These are phyloP conservation scores for Breynia disticha DNA, from an alignment of 441 rosid genomes.

Conservation along the genomic window DNA sequence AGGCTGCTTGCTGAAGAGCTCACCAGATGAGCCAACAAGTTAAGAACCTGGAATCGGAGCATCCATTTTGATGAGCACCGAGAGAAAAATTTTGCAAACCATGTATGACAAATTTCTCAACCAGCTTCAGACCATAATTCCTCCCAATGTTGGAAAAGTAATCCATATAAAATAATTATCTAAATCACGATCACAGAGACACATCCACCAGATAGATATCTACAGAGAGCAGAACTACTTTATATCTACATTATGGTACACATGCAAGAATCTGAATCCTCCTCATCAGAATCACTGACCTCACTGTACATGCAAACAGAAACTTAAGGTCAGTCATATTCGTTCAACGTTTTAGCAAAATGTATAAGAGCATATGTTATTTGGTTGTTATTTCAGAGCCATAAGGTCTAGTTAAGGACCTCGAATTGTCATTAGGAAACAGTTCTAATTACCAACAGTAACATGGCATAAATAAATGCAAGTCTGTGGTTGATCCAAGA, in stretches of 20 bases:
- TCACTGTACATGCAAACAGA: slow-evolving; percentile 51
- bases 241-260: slow-evolving; percentile 69
- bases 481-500: too few relatives aligned
- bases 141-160: not conserved
- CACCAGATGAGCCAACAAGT: not conserved
- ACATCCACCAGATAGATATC: slow-evolving; percentile 14
- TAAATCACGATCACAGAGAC: slow-evolving; percentile 2
- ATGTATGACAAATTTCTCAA: not conserved
- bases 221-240: slow-evolving; percentile 9
- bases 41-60: not conserved
- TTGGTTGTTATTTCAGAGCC: too few relatives aligned
- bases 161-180: slow-evolving; percentile 3
- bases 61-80: slow-evolving; percentile 6
- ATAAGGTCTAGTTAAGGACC: too few relatives aligned
- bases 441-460: not conserved
- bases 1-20: slow-evolving; percentile 9
- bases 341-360: not conserved
- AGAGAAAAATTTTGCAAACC: slow-evolving; percentile 1
- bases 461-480: too few relatives aligned
- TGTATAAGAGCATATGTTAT: not conserved
- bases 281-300: slow-evolving; percentile 67
- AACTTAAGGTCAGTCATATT: slow-evolving; percentile 5
- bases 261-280: slow-evolving; percentile 68
- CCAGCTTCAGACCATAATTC: slow-evolving; percentile 1
- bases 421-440: too few relatives aligned